These are phyloP conservation scores for Carex scoparia DNA, from an alignment of 176 grass and related monocot genomes.

Conservation along the genomic window DNA sequence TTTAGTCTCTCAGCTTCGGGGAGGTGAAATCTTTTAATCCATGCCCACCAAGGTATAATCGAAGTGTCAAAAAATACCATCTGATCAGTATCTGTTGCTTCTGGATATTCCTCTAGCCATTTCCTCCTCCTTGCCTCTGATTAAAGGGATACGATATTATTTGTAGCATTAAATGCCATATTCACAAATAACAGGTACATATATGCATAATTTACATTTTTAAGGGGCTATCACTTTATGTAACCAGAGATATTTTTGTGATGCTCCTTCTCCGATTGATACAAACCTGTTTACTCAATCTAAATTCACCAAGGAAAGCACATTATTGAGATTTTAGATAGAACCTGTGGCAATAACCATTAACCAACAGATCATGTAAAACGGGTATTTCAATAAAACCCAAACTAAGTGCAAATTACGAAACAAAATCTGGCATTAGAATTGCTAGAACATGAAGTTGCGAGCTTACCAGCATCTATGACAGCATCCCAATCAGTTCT, in stretches of 20 bases:
- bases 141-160: slow-evolving; percentile 6
- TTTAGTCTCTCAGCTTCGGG: slow-evolving; percentile 94
- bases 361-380: not conserved
- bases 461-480: slow-evolving; percentile 68
- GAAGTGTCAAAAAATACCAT: slow-evolving; percentile 68
- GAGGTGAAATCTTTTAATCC: slow-evolving; percentile 85
- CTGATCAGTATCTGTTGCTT: slow-evolving; percentile 49
- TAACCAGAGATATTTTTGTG: not conserved
- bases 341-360: not conserved
- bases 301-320: not conserved
- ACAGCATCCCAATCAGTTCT: slow-evolving; percentile 82
- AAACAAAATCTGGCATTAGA: not conserved
- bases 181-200: not conserved
- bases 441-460: not conserved
- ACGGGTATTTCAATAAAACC: not conserved
- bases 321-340: not conserved
- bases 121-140: slow-evolving; percentile 88
- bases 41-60: slow-evolving; percentile 85
- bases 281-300: not conserved
- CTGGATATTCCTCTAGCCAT: slow-evolving; percentile 90
- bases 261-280: not conserved
- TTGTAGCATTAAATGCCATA: not conserved
- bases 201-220: not conserved
- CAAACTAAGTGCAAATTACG: not conserved
- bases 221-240: not conserved